Conservation (phyloP, 768 basidiomycete genomes). For the Panus rudis region DNA sequence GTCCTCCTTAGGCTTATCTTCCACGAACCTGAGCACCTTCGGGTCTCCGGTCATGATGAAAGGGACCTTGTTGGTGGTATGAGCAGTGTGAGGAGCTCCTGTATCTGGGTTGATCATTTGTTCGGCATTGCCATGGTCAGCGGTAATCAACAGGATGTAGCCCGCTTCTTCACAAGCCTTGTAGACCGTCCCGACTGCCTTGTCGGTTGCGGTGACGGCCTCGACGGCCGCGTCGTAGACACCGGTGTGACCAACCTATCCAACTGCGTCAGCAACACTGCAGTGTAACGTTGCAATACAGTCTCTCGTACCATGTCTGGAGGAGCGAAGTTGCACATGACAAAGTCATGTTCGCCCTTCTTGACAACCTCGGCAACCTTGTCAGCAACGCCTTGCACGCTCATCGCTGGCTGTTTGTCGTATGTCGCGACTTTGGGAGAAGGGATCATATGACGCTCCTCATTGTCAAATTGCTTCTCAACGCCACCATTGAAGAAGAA, state of each 20-base stretch:
- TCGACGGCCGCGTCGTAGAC: slow-evolving; percentile 85
- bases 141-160: slow-evolving; percentile 82
- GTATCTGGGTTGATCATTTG: slow-evolving; percentile 85
- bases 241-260: slow-evolving; percentile 86
- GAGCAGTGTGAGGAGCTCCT: slow-evolving; percentile 86
- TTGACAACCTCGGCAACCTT: slow-evolving; percentile 86
- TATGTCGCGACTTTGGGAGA: slow-evolving; percentile 95
- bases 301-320: slow-evolving; percentile 75
- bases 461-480: slow-evolving; percentile 81
- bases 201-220: slow-evolving; percentile 84
- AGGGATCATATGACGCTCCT: slow-evolving; percentile 82
- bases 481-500: slow-evolving; percentile 98
- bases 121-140: slow-evolving; percentile 95
- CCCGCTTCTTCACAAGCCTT: slow-evolving; percentile 80
- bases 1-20: slow-evolving; percentile 37
- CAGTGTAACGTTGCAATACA: neutral
- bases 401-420: slow-evolving; percentile 88
- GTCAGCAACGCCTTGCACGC: slow-evolving; percentile 79
- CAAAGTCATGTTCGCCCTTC: slow-evolving; percentile 67
- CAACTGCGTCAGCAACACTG: neutral
- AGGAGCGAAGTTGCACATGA: slow-evolving; percentile 98
- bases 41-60: slow-evolving; percentile 78
- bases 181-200: slow-evolving; percentile 82
- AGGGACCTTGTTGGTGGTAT: slow-evolving; percentile 84
- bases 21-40: slow-evolving; percentile 45